Evolutionary conservation across 2,329 filamentous ascomycete genomes (phyloP).

Genomic region (Aspergillus aculeatinus): DNA sequence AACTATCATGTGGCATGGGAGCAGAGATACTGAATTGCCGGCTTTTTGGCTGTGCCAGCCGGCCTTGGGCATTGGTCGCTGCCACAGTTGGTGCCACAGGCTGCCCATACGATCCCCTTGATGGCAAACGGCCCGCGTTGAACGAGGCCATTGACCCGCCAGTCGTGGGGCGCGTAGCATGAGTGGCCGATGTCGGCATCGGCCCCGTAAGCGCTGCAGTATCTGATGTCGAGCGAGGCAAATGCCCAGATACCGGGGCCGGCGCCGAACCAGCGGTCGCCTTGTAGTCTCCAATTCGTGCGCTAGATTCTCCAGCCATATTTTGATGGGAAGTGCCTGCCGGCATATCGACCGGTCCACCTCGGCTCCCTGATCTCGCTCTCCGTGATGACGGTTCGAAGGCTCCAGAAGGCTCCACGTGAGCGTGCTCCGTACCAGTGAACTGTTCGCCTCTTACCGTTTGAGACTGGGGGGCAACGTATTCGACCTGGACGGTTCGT

Average conservation of each 20-base stretch:
- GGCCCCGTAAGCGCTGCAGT: conserved; percentile 54
- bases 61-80: conserved; percentile 83
- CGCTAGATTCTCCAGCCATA: conserved; percentile 6
- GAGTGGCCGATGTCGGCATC: conserved; percentile 38
- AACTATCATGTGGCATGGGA: conserved; percentile 59
- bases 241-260: conserved; percentile 50
- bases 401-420: conserved; percentile 19
- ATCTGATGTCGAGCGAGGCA: conserved; percentile 57
- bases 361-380: conserved; percentile 16
- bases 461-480: conserved; percentile 85
- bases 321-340: conserved; percentile 6
- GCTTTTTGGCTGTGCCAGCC: conserved; percentile 76
- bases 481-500: conserved; percentile 94
- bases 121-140: conserved; percentile 63
- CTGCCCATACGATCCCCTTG: conserved; percentile 79
- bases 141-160: conserved; percentile 74
- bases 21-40: conserved; percentile 72
- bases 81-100: conserved; percentile 84
- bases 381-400: conserved; percentile 48
- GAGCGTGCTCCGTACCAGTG: conserved; percentile 8
- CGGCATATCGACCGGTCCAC: conserved; percentile 9
- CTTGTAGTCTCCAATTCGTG: conserved; percentile 16
- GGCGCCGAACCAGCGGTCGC: conserved; percentile 26
- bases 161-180: conserved; percentile 68
- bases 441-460: conserved; percentile 67